These are phyloP conservation scores for Begonia peltatifolia DNA, from an alignment of 306 rosid species.

Conservation along the genomic window DNA sequence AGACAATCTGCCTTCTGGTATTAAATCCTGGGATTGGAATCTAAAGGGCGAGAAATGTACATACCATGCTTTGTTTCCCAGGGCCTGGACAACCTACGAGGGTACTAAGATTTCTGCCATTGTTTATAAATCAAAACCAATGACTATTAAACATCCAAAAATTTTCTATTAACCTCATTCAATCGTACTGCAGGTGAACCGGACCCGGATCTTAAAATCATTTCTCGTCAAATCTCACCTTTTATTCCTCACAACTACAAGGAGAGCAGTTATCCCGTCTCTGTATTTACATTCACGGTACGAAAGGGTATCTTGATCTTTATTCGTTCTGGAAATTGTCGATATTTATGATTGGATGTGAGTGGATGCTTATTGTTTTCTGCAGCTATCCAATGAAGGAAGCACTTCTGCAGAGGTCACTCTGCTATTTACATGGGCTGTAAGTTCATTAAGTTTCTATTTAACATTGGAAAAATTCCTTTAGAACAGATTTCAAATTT, in stretches of 20 bases:
- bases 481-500: too few relatives aligned
- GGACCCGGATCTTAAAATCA: slow-evolving; percentile 68
- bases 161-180: slow-evolving; percentile 8
- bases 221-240: slow-evolving; percentile 92
- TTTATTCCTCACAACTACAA: slow-evolving; percentile 82
- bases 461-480: not conserved
- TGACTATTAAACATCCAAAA: slow-evolving; percentile 6
- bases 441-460: slow-evolving; percentile 8
- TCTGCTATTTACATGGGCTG: slow-evolving; percentile 94
- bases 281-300: slow-evolving; percentile 84
- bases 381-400: slow-evolving; percentile 67
- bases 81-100: slow-evolving; percentile 83
- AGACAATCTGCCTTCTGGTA: slow-evolving; percentile 48
- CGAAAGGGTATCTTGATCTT: slow-evolving; percentile 11
- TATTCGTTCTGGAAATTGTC: slow-evolving; percentile 1
- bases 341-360: not conserved
- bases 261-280: slow-evolving; percentile 92
- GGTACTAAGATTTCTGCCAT: slow-evolving; percentile 28
- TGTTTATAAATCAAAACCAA: slow-evolving; percentile 10
- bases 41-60: slow-evolving; percentile 55
- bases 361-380: slow-evolving; percentile 5
- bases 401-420: slow-evolving; percentile 61
- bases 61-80: slow-evolving; percentile 84
- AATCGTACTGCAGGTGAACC: slow-evolving; percentile 55
- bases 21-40: slow-evolving; percentile 96